Base-by-base conservation (phyloP, 352 stramenopile genomes). In the Stephanocyclus meneghinianus region DNA sequence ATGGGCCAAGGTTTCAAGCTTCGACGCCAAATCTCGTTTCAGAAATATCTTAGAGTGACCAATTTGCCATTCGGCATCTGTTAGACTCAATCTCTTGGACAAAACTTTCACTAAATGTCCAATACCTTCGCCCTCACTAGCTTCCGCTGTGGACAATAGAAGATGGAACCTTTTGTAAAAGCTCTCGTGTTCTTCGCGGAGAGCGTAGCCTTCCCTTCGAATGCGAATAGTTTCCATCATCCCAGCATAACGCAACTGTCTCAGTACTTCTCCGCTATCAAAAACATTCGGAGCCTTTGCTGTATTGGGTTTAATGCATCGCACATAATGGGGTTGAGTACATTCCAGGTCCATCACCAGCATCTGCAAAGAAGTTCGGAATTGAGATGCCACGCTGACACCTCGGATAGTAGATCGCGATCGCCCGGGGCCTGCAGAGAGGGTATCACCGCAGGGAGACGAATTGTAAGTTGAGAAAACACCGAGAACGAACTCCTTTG, bases 281-380 rank as follows among this genome's bases (percentile, higher is more conserved):
- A 99, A 98, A 15, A 80, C 48, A 66, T 86, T 89, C 6, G 89
- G 74, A 35, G 93, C 84, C 45, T 98, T 98, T 13, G 92, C 85
- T 64, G 97, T 93, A 78, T 99, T 99, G 4, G 97, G 97, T 87
- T 99, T 99, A 48, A 99, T 93, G 85, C 97, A 99, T n/a, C 97
- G 93, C 29, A 99, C 96, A 85, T 99, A 99, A 78, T 99, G 96
- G 32, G 96, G 97, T 71, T 95, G 92, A 0, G 96, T 98, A 45
- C 77, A 90, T 74, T 97, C 94, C 44, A 99, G 93, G 64, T 96
- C 97, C 40, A 95, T 92, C 13, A 99, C 93, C 53, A 99, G 86
- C n/a, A 92, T 91, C 62, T 92, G 87, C 29, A 95, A 66, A 0
- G 86, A 92, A 0, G 82, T 71, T 37, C 84, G 75, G 69, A 95